Evolutionary conservation across 2,329 filamentous ascomycete species (phyloP), one percentile per base, ranked within the genome.

Genomic region (Colletotrichum paranaense): DNA sequence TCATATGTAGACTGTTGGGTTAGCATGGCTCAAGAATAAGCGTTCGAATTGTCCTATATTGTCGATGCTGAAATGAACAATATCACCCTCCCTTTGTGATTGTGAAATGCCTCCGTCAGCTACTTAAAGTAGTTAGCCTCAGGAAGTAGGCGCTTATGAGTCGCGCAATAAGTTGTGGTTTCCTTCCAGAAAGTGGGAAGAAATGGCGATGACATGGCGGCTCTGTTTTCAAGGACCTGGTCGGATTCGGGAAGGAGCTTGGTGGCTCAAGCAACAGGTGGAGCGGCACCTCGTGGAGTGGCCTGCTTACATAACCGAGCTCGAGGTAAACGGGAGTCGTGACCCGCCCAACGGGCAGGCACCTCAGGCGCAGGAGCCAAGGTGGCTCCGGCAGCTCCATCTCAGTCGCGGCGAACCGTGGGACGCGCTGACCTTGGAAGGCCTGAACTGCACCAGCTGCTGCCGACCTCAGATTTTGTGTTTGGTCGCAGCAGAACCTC

Each of bases 301-400:
- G 9, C 35, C 53, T 38, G 28, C 16, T 73, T 70, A 73, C 32
- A 28, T 70, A 73, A 73, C 12, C 24, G 1, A n/a, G 24, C 3
- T 46, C 30, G 16, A 59, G 53, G n/a, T 12, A 3, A 16, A 8
- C 16, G 38, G 14, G 38, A 42, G 38, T 42, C 38, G 42, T 35
- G 55, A 35, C 56, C 66, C 59, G 52, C 70, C 59, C 26, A 64
- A 63, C 53, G 14, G 46, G 16, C 22, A n/a, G 67, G 32, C 32
- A 35, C 32, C 32, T 35, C 32, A 35, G 32, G 67, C 60, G 60
- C 67, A 62, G 12, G 58, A 55, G 60, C 59, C 60, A 69, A 64
- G 55, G 67, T 70, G 67, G 68, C 57, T 62, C 63, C 49, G 63
- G 67, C 60, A 73, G 71, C 71, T 73, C 69, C 69, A 72, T 72